A percentile compares a stretch with the other conserved stretches of the same genome.
phyloP scores from a whole-genome alignment of 2,329 filamentous ascomycete genomes.

The Zymoseptoria crescenta region DNA sequence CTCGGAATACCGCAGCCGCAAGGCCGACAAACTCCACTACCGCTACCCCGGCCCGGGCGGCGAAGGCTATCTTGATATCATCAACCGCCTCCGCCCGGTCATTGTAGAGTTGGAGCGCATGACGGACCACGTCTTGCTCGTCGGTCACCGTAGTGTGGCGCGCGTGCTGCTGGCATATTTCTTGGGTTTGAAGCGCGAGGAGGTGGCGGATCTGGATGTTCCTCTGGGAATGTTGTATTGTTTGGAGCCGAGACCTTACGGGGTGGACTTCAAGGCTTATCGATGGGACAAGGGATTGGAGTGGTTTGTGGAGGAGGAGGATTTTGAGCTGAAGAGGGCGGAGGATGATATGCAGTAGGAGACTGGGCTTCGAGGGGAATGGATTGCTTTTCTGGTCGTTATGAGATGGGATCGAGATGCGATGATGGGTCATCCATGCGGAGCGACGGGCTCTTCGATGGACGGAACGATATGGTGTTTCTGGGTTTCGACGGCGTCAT shows the following conservation, averaged over 20 bases:
- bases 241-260: slow-evolving; percentile 95
- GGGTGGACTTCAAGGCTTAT: slow-evolving; percentile 94
- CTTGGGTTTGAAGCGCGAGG: slow-evolving; percentile 79
- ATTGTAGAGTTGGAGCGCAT: slow-evolving; percentile 96
- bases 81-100: slow-evolving; percentile 88
- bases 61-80: slow-evolving; percentile 93
- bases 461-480: not conserved
- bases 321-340: slow-evolving; percentile 66
- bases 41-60: slow-evolving; percentile 93
- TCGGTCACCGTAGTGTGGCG: slow-evolving; percentile 86
- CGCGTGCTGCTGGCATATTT: slow-evolving; percentile 94
- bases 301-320: slow-evolving; percentile 78
- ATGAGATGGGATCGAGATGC: not conserved
- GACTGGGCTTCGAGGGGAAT: not conserved
- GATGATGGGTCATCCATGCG: not conserved
- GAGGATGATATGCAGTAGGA: slow-evolving; percentile 28
- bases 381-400: not conserved
- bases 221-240: slow-evolving; percentile 90
- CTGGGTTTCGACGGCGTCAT: not conserved
- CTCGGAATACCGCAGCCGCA: slow-evolving; percentile 73
- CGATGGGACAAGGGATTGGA: slow-evolving; percentile 70
- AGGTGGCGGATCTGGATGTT: slow-evolving; percentile 90
- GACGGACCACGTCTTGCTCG: slow-evolving; percentile 87
- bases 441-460: not conserved
- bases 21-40: slow-evolving; percentile 84